A percentile compares a stretch with the other conserved stretches of the same genome.
phyloP scores from a whole-genome alignment of 495 filamentous ascomycete genomes.

The Parmelia sp. region DNA sequence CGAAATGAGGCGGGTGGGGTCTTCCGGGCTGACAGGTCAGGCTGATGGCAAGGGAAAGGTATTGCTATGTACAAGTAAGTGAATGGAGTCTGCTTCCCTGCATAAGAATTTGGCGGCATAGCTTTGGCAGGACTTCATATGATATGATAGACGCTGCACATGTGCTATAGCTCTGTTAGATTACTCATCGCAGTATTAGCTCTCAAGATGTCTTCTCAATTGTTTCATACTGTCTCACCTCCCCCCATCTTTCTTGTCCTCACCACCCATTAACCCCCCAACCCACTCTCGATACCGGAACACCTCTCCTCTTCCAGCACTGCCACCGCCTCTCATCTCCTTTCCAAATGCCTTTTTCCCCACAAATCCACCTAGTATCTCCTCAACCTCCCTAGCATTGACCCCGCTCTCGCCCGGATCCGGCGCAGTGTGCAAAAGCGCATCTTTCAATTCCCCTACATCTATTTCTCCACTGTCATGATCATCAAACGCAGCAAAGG shows the following conservation, averaged over 20 bases:
- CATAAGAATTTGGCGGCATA: conserved; percentile 4
- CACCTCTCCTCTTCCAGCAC: conserved; percentile 54
- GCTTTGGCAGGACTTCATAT: not conserved
- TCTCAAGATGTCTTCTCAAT: not conserved
- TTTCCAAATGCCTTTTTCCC: conserved; percentile 67
- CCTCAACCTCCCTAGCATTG: conserved; percentile 72
- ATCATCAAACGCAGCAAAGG: conserved; percentile 91
- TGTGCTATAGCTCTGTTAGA: not conserved
- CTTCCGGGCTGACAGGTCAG: not conserved
- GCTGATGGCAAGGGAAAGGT: not conserved
- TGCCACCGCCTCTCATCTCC: conserved; percentile 35
- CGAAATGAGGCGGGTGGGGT: not conserved
- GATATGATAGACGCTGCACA: not conserved
- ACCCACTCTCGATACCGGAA: conserved; percentile 78
- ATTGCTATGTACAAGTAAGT: not conserved
- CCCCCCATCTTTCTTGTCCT: conserved; percentile 26
- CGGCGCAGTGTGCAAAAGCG: conserved; percentile 71
- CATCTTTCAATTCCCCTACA: conserved; percentile 71
- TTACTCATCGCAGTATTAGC: not conserved
- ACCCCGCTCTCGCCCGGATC: conserved; percentile 63
- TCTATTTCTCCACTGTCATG: conserved; percentile 93
- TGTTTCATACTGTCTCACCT: not conserved
- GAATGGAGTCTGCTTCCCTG: not conserved
- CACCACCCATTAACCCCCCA: conserved; percentile 38
- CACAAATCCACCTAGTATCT: conserved; percentile 75